Percentiles rank a stretch among this genome's conserved stretches.
Evolutionary conservation across 371 early-diverging fungal species (phyloP).

Genomic region (Mucor sp.): DNA sequence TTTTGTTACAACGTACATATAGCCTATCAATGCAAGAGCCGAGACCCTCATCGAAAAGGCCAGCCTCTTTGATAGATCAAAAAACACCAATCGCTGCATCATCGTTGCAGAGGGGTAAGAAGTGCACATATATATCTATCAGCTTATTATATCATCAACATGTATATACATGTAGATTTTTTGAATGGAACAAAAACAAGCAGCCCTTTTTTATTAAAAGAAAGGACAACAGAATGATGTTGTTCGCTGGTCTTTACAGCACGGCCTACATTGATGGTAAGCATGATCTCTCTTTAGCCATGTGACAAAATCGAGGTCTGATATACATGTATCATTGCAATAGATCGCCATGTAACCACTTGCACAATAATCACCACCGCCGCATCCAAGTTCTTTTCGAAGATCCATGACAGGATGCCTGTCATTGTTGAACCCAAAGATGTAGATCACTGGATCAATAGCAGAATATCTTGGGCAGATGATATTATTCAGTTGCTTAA

Average conservation of each 20-base stretch:
- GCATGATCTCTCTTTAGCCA: not conserved
- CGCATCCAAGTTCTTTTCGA: constrained; percentile 40
- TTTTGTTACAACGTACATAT: not conserved
- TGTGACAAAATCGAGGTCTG: too few relatives aligned
- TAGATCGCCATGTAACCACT: not conserved
- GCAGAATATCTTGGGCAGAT: constrained; percentile 36
- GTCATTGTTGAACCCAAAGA: constrained; percentile 61
- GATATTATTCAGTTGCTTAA: constrained; percentile 47
- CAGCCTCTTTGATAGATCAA: constrained; percentile 59
- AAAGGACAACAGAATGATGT: constrained; percentile 60
- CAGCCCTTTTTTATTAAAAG: constrained; percentile 63
- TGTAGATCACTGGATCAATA: constrained; percentile 63
- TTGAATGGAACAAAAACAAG: constrained; percentile 71
- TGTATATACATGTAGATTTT: constrained; percentile 66
- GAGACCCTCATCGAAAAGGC: constrained; percentile 54
- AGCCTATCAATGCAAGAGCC: constrained; percentile 68
- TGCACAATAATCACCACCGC: constrained; percentile 67
- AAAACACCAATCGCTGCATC: constrained; percentile 65
- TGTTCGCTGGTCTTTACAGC: constrained; percentile 67
- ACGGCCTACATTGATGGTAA: constrained; percentile 37
- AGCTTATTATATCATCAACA: not conserved
- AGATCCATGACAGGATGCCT: constrained; percentile 78
- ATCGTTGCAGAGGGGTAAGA: constrained; percentile 68
- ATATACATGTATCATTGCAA: too few relatives aligned
- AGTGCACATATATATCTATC: not conserved